These are phyloP conservation scores for Knoxia roxburghii DNA, from an alignment of 257 asterid genomes.

Conservation along the genomic window DNA sequence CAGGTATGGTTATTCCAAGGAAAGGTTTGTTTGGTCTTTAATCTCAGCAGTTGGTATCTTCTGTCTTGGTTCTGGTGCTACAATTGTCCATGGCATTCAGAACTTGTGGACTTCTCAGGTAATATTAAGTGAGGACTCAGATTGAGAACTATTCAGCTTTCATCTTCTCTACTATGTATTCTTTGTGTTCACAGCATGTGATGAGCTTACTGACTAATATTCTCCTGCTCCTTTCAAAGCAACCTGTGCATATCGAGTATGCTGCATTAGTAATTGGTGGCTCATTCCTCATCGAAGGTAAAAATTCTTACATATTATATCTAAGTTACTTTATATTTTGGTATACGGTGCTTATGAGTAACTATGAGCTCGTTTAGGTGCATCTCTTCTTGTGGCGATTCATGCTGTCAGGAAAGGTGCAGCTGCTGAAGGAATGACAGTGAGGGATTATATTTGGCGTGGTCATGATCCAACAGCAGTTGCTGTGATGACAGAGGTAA, in stretches of 20 bases:
- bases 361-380: constrained; percentile 44
- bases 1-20: constrained; percentile 97
- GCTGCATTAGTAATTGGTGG: constrained; percentile 98
- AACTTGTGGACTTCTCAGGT: constrained; percentile 91
- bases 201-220: neutral
- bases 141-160: constrained; percentile 17
- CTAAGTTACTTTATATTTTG: neutral
- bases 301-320: neutral
- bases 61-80: constrained; percentile 98
- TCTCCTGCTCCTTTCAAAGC: constrained; percentile 35
- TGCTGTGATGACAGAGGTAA: constrained; percentile 99
- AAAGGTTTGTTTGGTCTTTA: constrained; percentile 96
- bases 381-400: constrained; percentile 85
- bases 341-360: constrained; percentile 3
- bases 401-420: constrained; percentile 92
- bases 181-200: neutral
- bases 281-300: constrained; percentile 88
- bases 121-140: constrained; percentile 12
- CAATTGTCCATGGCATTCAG: constrained; percentile 88
- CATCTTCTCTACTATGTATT: neutral
- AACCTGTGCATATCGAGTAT: constrained; percentile 84
- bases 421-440: constrained; percentile 94
- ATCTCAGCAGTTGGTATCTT: constrained; percentile 98
- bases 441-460: constrained; percentile 93
- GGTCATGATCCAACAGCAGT: constrained; percentile 98